These are phyloP conservation scores for Ustilago crameri DNA, from an alignment of 1,284 basidiomycete genomes.

Conservation along the genomic window DNA sequence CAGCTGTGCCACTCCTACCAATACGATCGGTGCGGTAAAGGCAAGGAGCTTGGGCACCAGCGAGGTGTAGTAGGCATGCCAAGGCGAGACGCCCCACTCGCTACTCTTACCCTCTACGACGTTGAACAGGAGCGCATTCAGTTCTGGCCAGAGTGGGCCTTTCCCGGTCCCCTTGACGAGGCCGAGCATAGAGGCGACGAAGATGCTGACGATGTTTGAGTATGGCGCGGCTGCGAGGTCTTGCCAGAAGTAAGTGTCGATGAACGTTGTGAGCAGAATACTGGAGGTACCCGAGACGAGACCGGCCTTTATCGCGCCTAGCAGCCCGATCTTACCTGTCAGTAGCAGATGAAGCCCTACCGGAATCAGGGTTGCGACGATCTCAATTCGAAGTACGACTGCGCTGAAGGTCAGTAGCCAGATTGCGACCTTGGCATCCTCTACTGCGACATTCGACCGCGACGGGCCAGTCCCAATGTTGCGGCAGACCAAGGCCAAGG, in stretches of 20 bases:
- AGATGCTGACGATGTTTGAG: neutral
- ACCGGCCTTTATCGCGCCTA: slow-evolving; percentile 20
- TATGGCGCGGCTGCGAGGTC: slow-evolving; percentile 25
- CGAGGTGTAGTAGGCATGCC: slow-evolving; percentile 77
- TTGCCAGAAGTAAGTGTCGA: slow-evolving; percentile 91
- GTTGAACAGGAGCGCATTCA: slow-evolving; percentile 84
- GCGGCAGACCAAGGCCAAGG: slow-evolving; percentile 74
- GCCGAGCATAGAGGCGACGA: neutral
- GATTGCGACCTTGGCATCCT: slow-evolving; percentile 60
- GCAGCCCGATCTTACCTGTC: slow-evolving; percentile 20
- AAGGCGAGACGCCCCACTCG: slow-evolving; percentile 89
- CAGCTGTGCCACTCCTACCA: slow-evolving; percentile 71
- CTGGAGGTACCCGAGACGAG: slow-evolving; percentile 15
- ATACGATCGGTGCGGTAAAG: slow-evolving; percentile 74
- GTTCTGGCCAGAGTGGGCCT: slow-evolving; percentile 82
- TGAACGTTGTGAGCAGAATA: slow-evolving; percentile 64
- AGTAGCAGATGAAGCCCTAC: slow-evolving; percentile 46
- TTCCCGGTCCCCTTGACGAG: neutral
- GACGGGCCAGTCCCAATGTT: slow-evolving; percentile 1
- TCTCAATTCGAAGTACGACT: slow-evolving; percentile 83
- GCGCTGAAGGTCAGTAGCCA: slow-evolving; percentile 75
- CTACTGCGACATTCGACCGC: slow-evolving; percentile 11
- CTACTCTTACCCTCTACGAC: slow-evolving; percentile 84
- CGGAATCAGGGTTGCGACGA: slow-evolving; percentile 70
- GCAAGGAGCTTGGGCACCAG: slow-evolving; percentile 83